Evolutionary conservation across 2,329 filamentous ascomycete genomes (phyloP).

Genomic region (Alternaria postmessia): DNA sequence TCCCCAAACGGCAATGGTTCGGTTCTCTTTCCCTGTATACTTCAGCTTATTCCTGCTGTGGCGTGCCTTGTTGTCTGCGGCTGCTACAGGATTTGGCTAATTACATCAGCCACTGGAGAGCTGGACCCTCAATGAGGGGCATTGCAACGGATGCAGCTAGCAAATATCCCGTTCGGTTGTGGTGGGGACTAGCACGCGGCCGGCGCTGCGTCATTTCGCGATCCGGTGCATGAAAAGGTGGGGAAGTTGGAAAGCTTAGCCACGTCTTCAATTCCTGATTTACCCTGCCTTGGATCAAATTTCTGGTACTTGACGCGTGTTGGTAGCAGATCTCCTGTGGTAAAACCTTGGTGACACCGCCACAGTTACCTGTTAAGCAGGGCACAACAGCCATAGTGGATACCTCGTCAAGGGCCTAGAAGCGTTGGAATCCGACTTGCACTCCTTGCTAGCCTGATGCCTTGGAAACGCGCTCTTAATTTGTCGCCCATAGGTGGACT

Average conservation of each 20-base stretch:
- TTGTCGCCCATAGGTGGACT: slow-evolving; percentile 20
- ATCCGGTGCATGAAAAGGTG: slow-evolving; percentile 26
- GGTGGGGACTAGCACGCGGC: slow-evolving; percentile 27
- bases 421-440: slow-evolving; percentile 14
- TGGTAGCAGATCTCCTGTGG: slow-evolving; percentile 6
- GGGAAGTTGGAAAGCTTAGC: slow-evolving; percentile 37
- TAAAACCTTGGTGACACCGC: slow-evolving; percentile 16
- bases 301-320: slow-evolving; percentile 13
- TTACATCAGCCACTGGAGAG: slow-evolving; percentile 18
- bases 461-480: slow-evolving; percentile 21
- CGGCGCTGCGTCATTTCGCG: slow-evolving; percentile 38
- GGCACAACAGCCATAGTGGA: slow-evolving; percentile 12
- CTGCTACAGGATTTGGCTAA: slow-evolving; percentile 28
- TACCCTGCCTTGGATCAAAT: slow-evolving; percentile 13
- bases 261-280: slow-evolving; percentile 34
- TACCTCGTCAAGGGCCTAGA: slow-evolving; percentile 26
- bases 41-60: slow-evolving; percentile 13
- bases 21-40: slow-evolving; percentile 11
- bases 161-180: slow-evolving; percentile 12
- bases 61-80: slow-evolving; percentile 11
- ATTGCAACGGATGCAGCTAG: slow-evolving; percentile 18
- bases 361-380: slow-evolving; percentile 29
- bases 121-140: slow-evolving; percentile 10
- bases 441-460: not conserved
- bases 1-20: slow-evolving; percentile 9